A percentile compares a stretch with the other conserved stretches of the same genome.
Evolutionary conservation across 805 yeast species (phyloP).

Genomic region (Ogataea pilisensis): DNA sequence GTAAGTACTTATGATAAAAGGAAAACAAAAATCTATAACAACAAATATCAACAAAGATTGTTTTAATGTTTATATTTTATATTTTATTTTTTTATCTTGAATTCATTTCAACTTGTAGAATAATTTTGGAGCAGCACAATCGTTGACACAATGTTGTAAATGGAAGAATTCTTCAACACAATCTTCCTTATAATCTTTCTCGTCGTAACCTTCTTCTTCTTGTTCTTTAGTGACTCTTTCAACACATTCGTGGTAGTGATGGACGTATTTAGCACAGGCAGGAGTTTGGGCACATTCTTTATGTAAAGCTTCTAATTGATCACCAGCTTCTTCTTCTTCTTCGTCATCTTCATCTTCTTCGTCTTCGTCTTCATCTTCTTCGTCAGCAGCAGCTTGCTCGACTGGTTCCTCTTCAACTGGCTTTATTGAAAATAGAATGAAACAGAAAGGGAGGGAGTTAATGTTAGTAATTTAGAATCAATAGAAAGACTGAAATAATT

Average conservation of each 20-base stretch:
- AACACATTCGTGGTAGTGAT: slow-evolving; percentile 91
- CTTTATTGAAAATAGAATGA: slow-evolving; percentile 10
- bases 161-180: slow-evolving; percentile 99
- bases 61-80: too few species aligned
- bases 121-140: slow-evolving; percentile 86
- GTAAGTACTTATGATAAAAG: too few species aligned
- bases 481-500: too few species aligned
- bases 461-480: slow-evolving; percentile 11
- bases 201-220: slow-evolving; percentile 81
- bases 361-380: slow-evolving; percentile 50
- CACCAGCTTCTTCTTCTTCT: slow-evolving; percentile 58
- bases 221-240: slow-evolving; percentile 88
- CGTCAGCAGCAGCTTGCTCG: slow-evolving; percentile 48
- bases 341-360: slow-evolving; percentile 38
- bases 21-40: background rate
- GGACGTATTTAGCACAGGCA: slow-evolving; percentile 68
- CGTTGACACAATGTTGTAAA: slow-evolving; percentile 88
- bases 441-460: background rate
- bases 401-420: slow-evolving; percentile 35
- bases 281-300: slow-evolving; percentile 67
- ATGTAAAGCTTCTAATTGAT: slow-evolving; percentile 59
- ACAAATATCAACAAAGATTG: background rate
- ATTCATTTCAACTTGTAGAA: slow-evolving; percentile 82
- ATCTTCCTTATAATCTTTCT: slow-evolving; percentile 84
- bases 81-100: slow-evolving; percentile 1